phyloP scores from a whole-genome alignment of 2,329 filamentous ascomycete species.

The Ilyonectria mors-panacis region DNA sequence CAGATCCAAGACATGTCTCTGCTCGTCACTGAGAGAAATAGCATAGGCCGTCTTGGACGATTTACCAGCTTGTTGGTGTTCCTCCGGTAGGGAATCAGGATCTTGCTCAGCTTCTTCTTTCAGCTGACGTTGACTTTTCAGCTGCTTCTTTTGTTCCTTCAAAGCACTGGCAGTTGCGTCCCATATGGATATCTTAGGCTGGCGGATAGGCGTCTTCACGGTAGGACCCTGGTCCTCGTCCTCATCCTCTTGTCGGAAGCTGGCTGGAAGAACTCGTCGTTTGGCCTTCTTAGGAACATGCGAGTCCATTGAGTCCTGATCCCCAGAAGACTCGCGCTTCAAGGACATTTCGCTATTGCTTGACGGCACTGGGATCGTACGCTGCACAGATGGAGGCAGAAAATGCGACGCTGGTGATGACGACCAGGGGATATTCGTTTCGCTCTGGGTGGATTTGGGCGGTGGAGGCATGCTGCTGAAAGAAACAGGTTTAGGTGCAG shows the following conservation, averaged over 20 bases:
- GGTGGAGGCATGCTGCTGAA: constrained; percentile 48
- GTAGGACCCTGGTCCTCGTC: constrained; percentile 41
- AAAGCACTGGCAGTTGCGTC: constrained; percentile 46
- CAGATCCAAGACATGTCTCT: constrained; percentile 85
- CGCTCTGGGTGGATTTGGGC: constrained; percentile 47
- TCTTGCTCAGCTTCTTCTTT: constrained; percentile 62
- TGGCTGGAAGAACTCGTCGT: constrained; percentile 73
- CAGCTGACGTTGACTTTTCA: constrained; percentile 69
- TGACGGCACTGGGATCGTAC: constrained; percentile 34
- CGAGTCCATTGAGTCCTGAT: constrained; percentile 44
- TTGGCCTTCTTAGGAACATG: constrained; percentile 62
- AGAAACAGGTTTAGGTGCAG: constrained; percentile 38
- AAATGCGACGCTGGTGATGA: constrained; percentile 71
- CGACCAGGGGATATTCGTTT: constrained; percentile 77
- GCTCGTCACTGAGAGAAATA: constrained; percentile 86
- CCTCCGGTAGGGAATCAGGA: constrained; percentile 41
- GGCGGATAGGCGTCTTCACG: constrained; percentile 46
- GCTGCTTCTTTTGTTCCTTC: constrained; percentile 80
- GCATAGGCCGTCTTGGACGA: constrained; percentile 55
- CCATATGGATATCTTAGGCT: constrained; percentile 44
- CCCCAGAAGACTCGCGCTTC: constrained; percentile 61
- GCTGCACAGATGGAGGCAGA: constrained; percentile 52
- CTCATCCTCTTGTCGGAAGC: constrained; percentile 58
- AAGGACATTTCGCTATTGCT: constrained; percentile 44
- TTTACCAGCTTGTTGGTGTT: background rate